Evolutionary conservation across 1,284 basidiomycete genomes (phyloP), one percentile per base, ranked within the genome.

Genomic region (Abortiporus biennis): DNA sequence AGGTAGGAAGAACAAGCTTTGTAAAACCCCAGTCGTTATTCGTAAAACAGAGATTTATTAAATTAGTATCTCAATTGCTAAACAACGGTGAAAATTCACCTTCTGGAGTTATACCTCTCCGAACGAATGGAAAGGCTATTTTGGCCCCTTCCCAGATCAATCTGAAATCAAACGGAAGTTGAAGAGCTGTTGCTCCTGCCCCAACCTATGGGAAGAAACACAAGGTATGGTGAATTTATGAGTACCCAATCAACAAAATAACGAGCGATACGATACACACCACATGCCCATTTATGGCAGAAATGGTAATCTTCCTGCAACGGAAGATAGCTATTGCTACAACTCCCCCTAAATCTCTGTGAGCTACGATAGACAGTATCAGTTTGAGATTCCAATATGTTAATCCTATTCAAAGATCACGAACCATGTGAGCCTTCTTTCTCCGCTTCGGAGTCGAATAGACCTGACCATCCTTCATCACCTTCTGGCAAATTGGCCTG

Each of bases 211-310:
- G 13, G 17, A 4, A 12, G 25, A 22, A 25, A 20, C 5, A 37
- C n/a, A n/a, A n/a, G n/a, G n/a, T n/a, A 32, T 20, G 11, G 12
- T 17, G 11, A 5, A 8, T 24, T 11, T 27, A 9, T 34, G 33
- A 34, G 33, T 34, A 17, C 16, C 19, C 16, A 41, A 19, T 34
- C 20, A 21, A 15, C 6, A 4, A 9, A n/a, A 11, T 9, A 8
- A n/a, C 5, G n/a, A 11, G 2, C 20, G 9, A 2, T 27, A 25
- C 3, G 17, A 17, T 13, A 56, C 69, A 23, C 52, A 74, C 75
- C n/a, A 74, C 74, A 54, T 76, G 72, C 0, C 76, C 75, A 47
- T 79, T 77, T 19, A 78, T 71, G 3, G 75, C 74, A 32, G 65
- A 65, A 32, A 78, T 73, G 6, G 76, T 78, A 23, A 79, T 65